phyloP scores from a whole-genome alignment of 805 yeast species.

The Pichia nakasei region DNA sequence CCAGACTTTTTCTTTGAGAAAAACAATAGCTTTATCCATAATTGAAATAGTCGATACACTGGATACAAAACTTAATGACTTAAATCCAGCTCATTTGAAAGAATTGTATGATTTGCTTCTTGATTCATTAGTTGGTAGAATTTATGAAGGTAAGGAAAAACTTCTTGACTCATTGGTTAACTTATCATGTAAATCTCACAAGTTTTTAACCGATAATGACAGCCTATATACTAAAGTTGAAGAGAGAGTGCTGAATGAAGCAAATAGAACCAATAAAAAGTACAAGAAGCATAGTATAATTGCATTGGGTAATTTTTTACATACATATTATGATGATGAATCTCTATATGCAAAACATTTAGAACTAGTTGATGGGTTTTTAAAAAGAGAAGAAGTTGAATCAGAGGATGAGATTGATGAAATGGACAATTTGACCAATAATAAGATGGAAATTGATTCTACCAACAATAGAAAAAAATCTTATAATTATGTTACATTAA shows the following conservation, averaged over 20 bases:
- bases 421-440: not conserved
- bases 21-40: conserved; percentile 60
- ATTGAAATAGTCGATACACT: conserved; percentile 47
- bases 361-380: conserved; percentile 19
- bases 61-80: conserved; percentile 19
- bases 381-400: conserved; percentile 18
- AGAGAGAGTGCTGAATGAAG: conserved; percentile 46
- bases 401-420: conserved; percentile 30
- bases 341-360: conserved; percentile 32
- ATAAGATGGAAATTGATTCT: conserved; percentile 17
- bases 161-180: conserved; percentile 63
- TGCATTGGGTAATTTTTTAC: conserved; percentile 40
- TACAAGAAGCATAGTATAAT: conserved; percentile 53
- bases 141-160: conserved; percentile 83
- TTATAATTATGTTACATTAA: not conserved
- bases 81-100: conserved; percentile 14
- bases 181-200: conserved; percentile 39
- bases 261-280: conserved; percentile 52
- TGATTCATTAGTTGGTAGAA: conserved; percentile 61
- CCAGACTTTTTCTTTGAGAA: conserved; percentile 54
- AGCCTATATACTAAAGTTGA: conserved; percentile 31
- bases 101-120: conserved; percentile 46
- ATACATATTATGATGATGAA: conserved; percentile 19
- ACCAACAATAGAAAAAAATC: not conserved
- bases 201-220: conserved; percentile 22